Conservation (phyloP, 805 yeast genomes). For the Sungouiozyma ichnusensis region DNA sequence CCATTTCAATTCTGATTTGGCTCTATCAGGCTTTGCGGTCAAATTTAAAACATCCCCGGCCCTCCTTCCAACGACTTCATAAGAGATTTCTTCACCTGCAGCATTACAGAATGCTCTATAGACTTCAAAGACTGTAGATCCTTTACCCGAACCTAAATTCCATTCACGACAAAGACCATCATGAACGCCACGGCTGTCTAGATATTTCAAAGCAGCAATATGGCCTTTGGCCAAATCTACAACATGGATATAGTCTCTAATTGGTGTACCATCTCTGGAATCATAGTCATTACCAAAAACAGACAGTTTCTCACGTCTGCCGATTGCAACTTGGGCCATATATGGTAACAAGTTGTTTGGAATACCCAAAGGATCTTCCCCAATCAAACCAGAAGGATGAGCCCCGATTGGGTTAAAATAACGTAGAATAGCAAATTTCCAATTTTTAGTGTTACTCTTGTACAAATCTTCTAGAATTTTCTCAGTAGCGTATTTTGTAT, state of each 20-base stretch:
- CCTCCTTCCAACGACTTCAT: constrained; percentile 55
- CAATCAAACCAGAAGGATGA: constrained; percentile 69
- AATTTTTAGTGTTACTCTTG: constrained; percentile 30
- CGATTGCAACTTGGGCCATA: constrained; percentile 69
- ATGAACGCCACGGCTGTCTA: constrained; percentile 26
- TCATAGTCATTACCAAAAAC: constrained; percentile 66
- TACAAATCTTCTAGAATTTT: constrained; percentile 46
- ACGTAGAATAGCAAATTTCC: constrained; percentile 55
- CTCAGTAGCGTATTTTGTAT: constrained; percentile 59
- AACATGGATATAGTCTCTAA: constrained; percentile 74
- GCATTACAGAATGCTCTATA: constrained; percentile 54
- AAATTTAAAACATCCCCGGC: constrained; percentile 69
- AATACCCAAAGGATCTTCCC: constrained; percentile 71
- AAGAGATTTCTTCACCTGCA: constrained; percentile 54
- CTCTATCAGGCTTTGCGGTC: constrained; percentile 62
- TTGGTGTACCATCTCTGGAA: constrained; percentile 70
- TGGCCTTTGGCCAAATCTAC: constrained; percentile 74
- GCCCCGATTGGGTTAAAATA: constrained; percentile 84
- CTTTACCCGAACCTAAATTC: constrained; percentile 77
- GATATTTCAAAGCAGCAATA: constrained; percentile 54
- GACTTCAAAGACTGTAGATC: constrained; percentile 69
- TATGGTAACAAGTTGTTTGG: constrained; percentile 71
- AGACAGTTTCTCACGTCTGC: constrained; percentile 52
- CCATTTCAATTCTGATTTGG: constrained; percentile 60
- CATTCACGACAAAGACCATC: constrained; percentile 58